phyloP scores from a whole-genome alignment of 345 rosid genomes.

The Physaria fendleri region DNA sequence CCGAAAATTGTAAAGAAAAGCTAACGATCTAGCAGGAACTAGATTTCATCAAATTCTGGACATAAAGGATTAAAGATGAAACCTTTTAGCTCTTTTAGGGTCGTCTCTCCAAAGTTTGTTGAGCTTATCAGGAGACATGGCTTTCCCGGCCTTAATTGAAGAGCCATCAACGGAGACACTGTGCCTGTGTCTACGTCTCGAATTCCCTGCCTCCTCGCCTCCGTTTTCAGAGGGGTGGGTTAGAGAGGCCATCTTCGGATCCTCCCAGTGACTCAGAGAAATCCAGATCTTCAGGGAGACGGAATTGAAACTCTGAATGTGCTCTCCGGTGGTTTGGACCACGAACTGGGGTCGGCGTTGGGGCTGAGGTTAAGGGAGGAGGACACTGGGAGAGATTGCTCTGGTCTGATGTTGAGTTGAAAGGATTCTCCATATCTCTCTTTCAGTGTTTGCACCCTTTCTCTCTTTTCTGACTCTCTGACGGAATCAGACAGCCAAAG shows the following conservation, averaged over 20 bases:
- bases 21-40: not conserved
- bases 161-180: constrained; percentile 79
- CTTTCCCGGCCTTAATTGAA: constrained; percentile 82
- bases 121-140: constrained; percentile 90
- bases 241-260: constrained; percentile 80
- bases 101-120: constrained; percentile 80
- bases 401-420: constrained; percentile 20
- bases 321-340: constrained; percentile 69
- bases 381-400: constrained; percentile 14
- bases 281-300: constrained; percentile 68
- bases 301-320: constrained; percentile 72
- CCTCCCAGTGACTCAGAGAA: constrained; percentile 51
- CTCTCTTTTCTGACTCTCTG: constrained; percentile 14
- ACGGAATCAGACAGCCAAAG: constrained; percentile 29
- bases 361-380: constrained; percentile 10
- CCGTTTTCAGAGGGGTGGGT: constrained; percentile 12
- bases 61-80: not conserved
- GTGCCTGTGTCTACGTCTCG: constrained; percentile 61
- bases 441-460: constrained; percentile 5
- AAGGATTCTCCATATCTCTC: constrained; percentile 41
- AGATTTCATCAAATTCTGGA: not conserved
- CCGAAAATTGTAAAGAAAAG: constrained; percentile 4
- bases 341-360: constrained; percentile 26
- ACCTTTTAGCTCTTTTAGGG: constrained; percentile 95
- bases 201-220: constrained; percentile 5